Conservation (phyloP, 2,329 filamentous ascomycete genomes). For the Ceratocystis alfenasii region DNA sequence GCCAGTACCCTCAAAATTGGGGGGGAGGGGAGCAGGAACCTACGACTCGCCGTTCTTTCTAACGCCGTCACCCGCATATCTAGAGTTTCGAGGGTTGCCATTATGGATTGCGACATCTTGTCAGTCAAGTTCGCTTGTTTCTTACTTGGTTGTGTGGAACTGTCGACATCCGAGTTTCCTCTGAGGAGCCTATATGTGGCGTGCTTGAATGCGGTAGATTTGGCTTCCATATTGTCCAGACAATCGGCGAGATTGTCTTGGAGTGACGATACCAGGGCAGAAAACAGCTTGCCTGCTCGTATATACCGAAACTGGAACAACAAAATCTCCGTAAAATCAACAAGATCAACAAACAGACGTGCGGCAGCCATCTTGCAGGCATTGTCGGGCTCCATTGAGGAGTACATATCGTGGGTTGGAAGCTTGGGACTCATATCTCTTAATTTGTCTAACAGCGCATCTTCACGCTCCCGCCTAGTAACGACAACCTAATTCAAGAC, state of each 20-base stretch:
- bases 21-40: not conserved
- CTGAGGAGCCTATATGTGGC: not conserved
- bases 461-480: slow-evolving; percentile 18
- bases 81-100: slow-evolving; percentile 18
- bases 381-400: slow-evolving; percentile 9
- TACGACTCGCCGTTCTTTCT: slow-evolving; percentile 10
- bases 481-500: slow-evolving; percentile 11
- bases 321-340: slow-evolving; percentile 17
- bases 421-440: slow-evolving; percentile 12
- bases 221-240: slow-evolving; percentile 13
- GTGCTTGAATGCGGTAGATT: slow-evolving; percentile 3
- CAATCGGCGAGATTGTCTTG: slow-evolving; percentile 13
- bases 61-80: slow-evolving; percentile 15
- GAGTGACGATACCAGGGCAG: slow-evolving; percentile 4
- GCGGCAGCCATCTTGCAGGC: slow-evolving; percentile 17
- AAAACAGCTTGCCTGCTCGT: slow-evolving; percentile 17
- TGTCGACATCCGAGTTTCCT: not conserved
- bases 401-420: slow-evolving; percentile 7
- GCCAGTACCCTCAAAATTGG: not conserved
- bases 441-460: slow-evolving; percentile 12
- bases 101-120: slow-evolving; percentile 32
- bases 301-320: slow-evolving; percentile 17
- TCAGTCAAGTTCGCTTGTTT: slow-evolving; percentile 39
- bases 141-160: slow-evolving; percentile 9
- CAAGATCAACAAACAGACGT: slow-evolving; percentile 12